phyloP scores from a whole-genome alignment of 768 basidiomycete species.

The Hebeloma cylindrosporum region DNA sequence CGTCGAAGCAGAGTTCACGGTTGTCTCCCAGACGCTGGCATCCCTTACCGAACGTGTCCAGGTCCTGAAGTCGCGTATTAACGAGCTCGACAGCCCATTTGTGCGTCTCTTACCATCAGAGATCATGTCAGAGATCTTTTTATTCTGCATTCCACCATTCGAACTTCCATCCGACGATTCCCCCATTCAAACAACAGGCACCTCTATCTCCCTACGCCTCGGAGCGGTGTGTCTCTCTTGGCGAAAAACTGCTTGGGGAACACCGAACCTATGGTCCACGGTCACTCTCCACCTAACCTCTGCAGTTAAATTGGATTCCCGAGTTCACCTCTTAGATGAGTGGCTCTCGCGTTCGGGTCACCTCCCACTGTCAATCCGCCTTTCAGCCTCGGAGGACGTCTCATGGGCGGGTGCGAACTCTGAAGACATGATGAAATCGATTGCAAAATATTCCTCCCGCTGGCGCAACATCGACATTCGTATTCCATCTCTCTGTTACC shows the following conservation, averaged over 20 bases:
- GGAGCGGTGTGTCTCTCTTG: conserved; percentile 29
- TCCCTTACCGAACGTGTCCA: conserved; percentile 11
- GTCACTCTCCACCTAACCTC: conserved; percentile 22
- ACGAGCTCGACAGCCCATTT: conserved; percentile 17
- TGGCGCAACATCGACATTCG: conserved; percentile 20
- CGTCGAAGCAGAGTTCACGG: conserved; percentile 15
- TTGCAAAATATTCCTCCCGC: conserved; percentile 12
- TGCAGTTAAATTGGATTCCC: conserved; percentile 15
- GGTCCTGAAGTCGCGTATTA: conserved; percentile 16
- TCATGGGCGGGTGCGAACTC: conserved; percentile 15
- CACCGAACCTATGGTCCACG: conserved; percentile 28
- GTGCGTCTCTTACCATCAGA: conserved; percentile 20
- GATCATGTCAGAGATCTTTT: conserved; percentile 22
- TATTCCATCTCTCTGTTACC: conserved; percentile 19
- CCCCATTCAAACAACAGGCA: conserved; percentile 1
- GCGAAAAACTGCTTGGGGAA: conserved; percentile 31
- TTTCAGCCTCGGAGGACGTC: conserved; percentile 17
- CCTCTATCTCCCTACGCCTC: conserved; percentile 20
- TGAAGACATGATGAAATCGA: conserved; percentile 16
- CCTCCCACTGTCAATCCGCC: conserved; percentile 22
- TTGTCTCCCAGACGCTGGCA: conserved; percentile 14
- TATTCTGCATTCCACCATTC: conserved; percentile 16
- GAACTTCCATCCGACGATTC: conserved; percentile 5
- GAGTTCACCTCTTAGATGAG: conserved; percentile 23
- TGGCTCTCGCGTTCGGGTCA: conserved; percentile 29